Evolutionary conservation across 768 basidiomycete species (phyloP), one percentile per base, ranked within the genome.

Genomic region (Boletus vermiculosoides): DNA sequence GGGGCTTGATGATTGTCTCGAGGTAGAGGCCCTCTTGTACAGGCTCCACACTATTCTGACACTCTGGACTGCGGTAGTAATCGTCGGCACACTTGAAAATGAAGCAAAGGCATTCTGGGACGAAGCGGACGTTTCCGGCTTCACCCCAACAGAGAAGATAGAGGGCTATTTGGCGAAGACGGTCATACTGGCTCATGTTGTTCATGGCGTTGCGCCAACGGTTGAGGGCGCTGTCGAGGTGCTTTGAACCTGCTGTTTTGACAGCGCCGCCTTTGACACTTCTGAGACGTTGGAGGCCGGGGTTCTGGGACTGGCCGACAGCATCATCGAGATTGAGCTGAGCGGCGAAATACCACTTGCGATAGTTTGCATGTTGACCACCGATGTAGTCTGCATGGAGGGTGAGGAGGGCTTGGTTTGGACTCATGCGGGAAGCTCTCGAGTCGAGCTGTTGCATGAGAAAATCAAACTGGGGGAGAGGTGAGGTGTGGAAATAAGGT

Each of bases 71-170:
- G 57, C 97, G 91, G 74, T 99, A 99, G 72, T 98, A 98, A 76
- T 99, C 97, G 73, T 99, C 97, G 56, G 97, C 97, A 68, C 97
- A 99, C 76, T 99, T 99, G 87, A 98, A 98, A 69, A 99, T 96
- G 83, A 98, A 99, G 79, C 96, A 98, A 46, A 99, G 76, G 65
- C 90, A 92, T 70, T 99, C 97, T 12, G 97, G 95, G 22, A 93
- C 88, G 75, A 98, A 98, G 59, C 97, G 88, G 49, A 99, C 91
- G 68, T 98, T 97, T 52, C 94, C 95, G 0, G 88, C 97, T 75
- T 99, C 97, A 53, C 95, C 97, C 97, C 97, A 99, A 71, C 94
- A 97, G 45, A 99, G 83, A 50, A 99, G 83, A 72, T 88, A 99
- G 41, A 99, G 86, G 3, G 97, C 95, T 59, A 99, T 85, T 73